Conservation (phyloP, 2,329 filamentous ascomycete genomes). For the Calonectria fujianensis region DNA sequence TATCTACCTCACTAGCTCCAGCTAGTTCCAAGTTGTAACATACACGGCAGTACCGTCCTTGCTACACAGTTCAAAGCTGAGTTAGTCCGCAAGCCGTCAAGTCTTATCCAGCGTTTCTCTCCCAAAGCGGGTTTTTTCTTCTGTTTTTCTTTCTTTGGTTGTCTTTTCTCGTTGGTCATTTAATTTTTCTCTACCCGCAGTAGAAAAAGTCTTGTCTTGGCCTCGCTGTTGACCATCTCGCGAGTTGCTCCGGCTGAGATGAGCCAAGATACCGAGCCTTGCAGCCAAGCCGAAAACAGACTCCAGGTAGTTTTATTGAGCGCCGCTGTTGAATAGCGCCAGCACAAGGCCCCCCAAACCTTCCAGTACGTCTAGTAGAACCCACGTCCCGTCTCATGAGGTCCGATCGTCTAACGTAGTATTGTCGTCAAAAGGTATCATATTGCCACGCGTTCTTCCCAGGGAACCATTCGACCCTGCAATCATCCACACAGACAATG, state of each 20-base stretch:
- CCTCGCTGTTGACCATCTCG: constrained; percentile 40
- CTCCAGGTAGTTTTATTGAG: constrained; percentile 30
- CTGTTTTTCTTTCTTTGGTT: constrained; percentile 54
- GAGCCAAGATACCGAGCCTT: constrained; percentile 37
- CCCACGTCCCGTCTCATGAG: constrained; percentile 54
- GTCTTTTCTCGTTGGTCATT: constrained; percentile 44
- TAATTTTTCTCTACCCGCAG: constrained; percentile 47
- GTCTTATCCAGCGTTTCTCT: constrained; percentile 51
- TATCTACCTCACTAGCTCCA: constrained; percentile 52
- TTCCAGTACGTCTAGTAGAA: constrained; percentile 53
- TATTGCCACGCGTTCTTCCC: constrained; percentile 54
- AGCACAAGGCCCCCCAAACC: constrained; percentile 35
- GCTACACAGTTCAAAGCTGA: constrained; percentile 40
- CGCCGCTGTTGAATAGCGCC: constrained; percentile 27
- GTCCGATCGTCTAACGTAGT: constrained; percentile 59
- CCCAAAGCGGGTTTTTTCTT: constrained; percentile 52
- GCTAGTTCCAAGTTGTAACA: constrained; percentile 32
- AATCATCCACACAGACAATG: constrained; percentile 54
- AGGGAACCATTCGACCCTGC: constrained; percentile 52
- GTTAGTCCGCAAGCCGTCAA: constrained; percentile 52
- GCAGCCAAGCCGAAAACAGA: constrained; percentile 40
- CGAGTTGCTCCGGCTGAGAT: constrained; percentile 40
- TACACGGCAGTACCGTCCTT: constrained; percentile 32
- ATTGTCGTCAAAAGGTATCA: constrained; percentile 62
- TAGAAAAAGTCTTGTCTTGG: constrained; percentile 39